A percentile compares a stretch with the other conserved stretches of the same genome.
phyloP scores from a whole-genome alignment of 805 yeast species.

The Priceomyces medius region DNA sequence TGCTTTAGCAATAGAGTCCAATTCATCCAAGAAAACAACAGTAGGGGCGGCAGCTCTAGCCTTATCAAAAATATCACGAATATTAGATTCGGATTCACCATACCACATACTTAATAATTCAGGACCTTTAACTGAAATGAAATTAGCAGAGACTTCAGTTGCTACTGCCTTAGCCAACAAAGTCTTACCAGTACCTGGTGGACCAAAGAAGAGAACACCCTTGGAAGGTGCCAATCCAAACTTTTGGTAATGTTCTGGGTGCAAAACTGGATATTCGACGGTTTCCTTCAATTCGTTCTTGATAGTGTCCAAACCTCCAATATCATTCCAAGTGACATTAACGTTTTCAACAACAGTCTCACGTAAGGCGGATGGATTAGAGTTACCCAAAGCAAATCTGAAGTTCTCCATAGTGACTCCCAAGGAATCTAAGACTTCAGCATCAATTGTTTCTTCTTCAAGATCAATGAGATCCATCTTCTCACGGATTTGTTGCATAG shows the following conservation, averaged over 20 bases:
- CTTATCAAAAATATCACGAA: conserved; percentile 96
- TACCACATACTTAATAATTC: conserved; percentile 98
- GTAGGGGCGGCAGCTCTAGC: conserved; percentile 99
- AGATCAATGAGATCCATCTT: conserved; percentile 97
- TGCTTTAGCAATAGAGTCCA: conserved; percentile 95
- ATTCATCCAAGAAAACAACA: conserved; percentile 96
- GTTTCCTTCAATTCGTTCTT: conserved; percentile 97
- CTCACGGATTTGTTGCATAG: conserved; percentile 99
- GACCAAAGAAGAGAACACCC: conserved; percentile 98
- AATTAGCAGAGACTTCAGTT: conserved; percentile 97
- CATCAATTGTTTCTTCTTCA: conserved; percentile 95
- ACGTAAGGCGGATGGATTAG: conserved; percentile 98
- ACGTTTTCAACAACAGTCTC: conserved; percentile 99
- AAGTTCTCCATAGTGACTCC: conserved; percentile 99
- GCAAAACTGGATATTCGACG: conserved; percentile 97
- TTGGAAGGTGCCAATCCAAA: conserved; percentile 97
- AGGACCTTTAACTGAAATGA: conserved; percentile 96
- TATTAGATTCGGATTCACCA: conserved; percentile 97
- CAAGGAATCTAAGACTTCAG: conserved; percentile 91
- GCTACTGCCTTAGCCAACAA: conserved; percentile 98
- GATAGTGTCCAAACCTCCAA: conserved; percentile 96
- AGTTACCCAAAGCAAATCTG: conserved; percentile 94
- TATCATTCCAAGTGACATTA: conserved; percentile 98
- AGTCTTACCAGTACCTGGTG: conserved; percentile 99
- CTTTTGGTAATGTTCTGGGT: conserved; percentile 98